These are phyloP conservation scores for Penicillium dipodomyicola DNA, from an alignment of 495 filamentous ascomycete species.

Conservation along the genomic window DNA sequence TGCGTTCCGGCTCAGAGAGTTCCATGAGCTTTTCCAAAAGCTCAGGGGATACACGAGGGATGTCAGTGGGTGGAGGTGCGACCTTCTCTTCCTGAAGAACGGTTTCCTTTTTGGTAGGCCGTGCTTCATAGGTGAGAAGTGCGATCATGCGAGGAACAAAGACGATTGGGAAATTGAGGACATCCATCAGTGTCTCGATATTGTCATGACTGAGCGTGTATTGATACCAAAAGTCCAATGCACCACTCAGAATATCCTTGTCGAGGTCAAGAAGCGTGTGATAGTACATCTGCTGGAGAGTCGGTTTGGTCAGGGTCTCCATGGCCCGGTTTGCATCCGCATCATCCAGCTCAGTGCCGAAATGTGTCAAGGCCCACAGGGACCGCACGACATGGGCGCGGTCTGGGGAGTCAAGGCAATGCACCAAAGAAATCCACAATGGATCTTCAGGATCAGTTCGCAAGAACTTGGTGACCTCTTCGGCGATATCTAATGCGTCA, in stretches of 20 bases:
- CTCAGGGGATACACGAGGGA: slow-evolving; percentile 71
- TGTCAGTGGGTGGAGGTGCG: slow-evolving; percentile 54
- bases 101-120: slow-evolving; percentile 39
- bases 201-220: slow-evolving; percentile 87
- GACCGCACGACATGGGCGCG: slow-evolving; percentile 81
- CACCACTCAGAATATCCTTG: slow-evolving; percentile 81
- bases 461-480: slow-evolving; percentile 82
- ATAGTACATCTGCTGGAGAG: slow-evolving; percentile 67
- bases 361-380: slow-evolving; percentile 81
- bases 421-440: slow-evolving; percentile 71
- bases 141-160: slow-evolving; percentile 74
- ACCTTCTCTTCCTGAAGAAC: slow-evolving; percentile 48
- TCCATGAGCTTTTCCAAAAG: slow-evolving; percentile 72
- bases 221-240: slow-evolving; percentile 92
- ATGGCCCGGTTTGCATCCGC: slow-evolving; percentile 64
- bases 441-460: slow-evolving; percentile 66
- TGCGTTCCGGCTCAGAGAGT: slow-evolving; percentile 80
- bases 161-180: slow-evolving; percentile 59
- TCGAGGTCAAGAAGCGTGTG: slow-evolving; percentile 81
- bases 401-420: slow-evolving; percentile 69
- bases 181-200: slow-evolving; percentile 64
- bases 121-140: slow-evolving; percentile 66
- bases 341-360: slow-evolving; percentile 78
- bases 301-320: slow-evolving; percentile 61
- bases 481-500: slow-evolving; percentile 87